These are phyloP conservation scores for Centrapalus pauciflorus DNA, from an alignment of 129 eudicot genomes.

Conservation along the genomic window DNA sequence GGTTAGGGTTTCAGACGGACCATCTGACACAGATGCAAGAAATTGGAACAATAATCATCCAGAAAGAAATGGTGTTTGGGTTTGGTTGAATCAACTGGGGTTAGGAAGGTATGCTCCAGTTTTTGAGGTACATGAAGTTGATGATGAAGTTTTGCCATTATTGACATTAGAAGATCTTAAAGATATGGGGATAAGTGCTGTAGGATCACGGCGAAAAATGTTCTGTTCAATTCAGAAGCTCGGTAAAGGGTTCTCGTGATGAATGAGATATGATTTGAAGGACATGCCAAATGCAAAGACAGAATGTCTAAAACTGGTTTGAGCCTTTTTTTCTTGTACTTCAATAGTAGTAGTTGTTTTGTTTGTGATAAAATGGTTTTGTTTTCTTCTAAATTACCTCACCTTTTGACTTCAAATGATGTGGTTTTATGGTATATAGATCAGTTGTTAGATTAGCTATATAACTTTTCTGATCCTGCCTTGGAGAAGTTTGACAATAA, in stretches of 20 bases:
- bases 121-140: slow-evolving; percentile 78
- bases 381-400: slow-evolving; percentile 13
- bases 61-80: slow-evolving; percentile 53
- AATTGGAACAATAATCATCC: slow-evolving; percentile 26
- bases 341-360: slow-evolving; percentile 10
- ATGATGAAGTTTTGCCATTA: slow-evolving; percentile 61
- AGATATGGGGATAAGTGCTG: slow-evolving; percentile 79
- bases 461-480: slow-evolving; percentile 14
- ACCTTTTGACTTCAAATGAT: slow-evolving; percentile 20
- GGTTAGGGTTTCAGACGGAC: slow-evolving; percentile 53
- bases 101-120: slow-evolving; percentile 63
- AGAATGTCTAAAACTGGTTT: slow-evolving; percentile 32
- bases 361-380: slow-evolving; percentile 27
- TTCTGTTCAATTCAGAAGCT: slow-evolving; percentile 58
- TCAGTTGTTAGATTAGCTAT: slow-evolving; percentile 19
- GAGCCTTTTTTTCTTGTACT: slow-evolving; percentile 30
- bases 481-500: slow-evolving; percentile 6
- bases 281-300: slow-evolving; percentile 16
- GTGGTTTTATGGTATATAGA: slow-evolving; percentile 24
- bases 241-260: slow-evolving; percentile 59
- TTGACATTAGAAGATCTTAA: slow-evolving; percentile 63
- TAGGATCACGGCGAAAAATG: slow-evolving; percentile 70
- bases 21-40: slow-evolving; percentile 40
- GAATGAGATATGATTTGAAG: background rate
- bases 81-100: slow-evolving; percentile 61